phyloP scores from a whole-genome alignment of 208 protist genomes.

The Tritrichomonas musculus region DNA sequence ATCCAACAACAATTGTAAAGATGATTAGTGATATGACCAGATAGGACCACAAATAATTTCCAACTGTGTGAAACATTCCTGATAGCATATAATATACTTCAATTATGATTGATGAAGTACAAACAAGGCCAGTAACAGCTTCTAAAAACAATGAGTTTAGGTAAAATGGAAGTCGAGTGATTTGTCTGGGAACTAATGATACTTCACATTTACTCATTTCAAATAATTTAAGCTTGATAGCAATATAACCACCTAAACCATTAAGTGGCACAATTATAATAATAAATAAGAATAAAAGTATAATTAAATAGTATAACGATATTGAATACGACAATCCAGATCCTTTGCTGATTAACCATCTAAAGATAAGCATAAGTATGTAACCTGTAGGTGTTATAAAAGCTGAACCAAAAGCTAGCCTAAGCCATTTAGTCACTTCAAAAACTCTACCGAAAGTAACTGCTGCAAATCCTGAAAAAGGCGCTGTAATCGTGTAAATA shows the following conservation, averaged over 20 bases:
- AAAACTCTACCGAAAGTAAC: neutral
- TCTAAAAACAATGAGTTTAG: neutral
- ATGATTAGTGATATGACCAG: neutral
- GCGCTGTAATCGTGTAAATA: neutral
- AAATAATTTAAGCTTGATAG: neutral
- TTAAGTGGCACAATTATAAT: neutral
- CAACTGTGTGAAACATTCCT: neutral
- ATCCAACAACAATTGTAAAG: neutral
- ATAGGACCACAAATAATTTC: neutral
- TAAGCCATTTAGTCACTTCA: neutral
- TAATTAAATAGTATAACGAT: neutral
- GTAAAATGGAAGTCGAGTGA: neutral
- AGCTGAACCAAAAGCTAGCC: neutral
- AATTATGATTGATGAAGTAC: neutral
- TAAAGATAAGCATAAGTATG: neutral
- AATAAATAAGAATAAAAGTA: neutral
- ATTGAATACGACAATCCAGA: too few species aligned
- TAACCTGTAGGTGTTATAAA: neutral
- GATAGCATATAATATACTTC: constrained; percentile 26
- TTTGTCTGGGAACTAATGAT: neutral
- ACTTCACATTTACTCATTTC: neutral
- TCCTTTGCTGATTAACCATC: too few species aligned
- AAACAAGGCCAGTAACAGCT: neutral
- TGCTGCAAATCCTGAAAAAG: neutral
- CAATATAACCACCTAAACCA: neutral